Base-by-base conservation (phyloP, 148 eudicot species). In the Vaccinium myrtillus region DNA sequence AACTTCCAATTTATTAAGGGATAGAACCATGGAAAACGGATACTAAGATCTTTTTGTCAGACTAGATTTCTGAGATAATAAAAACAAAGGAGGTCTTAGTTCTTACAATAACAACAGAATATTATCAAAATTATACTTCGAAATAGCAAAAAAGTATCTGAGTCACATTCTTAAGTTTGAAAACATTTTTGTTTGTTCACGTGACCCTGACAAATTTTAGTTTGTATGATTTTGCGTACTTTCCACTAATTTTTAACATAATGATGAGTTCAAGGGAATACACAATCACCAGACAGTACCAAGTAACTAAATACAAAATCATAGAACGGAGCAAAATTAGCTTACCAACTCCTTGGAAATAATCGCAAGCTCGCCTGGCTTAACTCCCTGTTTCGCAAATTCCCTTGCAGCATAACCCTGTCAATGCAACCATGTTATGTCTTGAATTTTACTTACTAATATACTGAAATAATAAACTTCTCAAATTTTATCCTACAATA, bases 351-450 rank as follows among this genome's bases (percentile, higher is more conserved):
- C 99, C 77, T 92, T 88, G 87, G 99, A 93, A 83, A 96, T 94
- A 83, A 96, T 90, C 16, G 97, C 98, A 56, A 96, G 91, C 88
- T 96, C 98, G 73, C 95, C 98, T 23, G 94, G 94, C 83, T 94
- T 86, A 67, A 93, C 90, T 80, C 99, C 98, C 75, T 92, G 97
- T 78, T 96, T 96, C 50, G 89, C 90, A 85, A 96, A 96, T 86
- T 96, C 99, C 87, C 90, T 87, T 54, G 99, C 99, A 67, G 99
- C 99, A 85, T 96, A 96, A 6, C 99, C 99, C 99, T 96, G 91
- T 49, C 91, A 74, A 77, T 18, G 79, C 8, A 84, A 69, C 30
- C 75, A 79, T 71, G 10, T 49, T 25, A 46, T 77, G 73, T n/a
- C 32, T 36, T 48, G 39, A 21, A 36, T 36, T 61, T 46, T 61